These are phyloP conservation scores for Spathaspora hagerdaliae DNA, from an alignment of 805 yeast genomes.

Conservation along the genomic window DNA sequence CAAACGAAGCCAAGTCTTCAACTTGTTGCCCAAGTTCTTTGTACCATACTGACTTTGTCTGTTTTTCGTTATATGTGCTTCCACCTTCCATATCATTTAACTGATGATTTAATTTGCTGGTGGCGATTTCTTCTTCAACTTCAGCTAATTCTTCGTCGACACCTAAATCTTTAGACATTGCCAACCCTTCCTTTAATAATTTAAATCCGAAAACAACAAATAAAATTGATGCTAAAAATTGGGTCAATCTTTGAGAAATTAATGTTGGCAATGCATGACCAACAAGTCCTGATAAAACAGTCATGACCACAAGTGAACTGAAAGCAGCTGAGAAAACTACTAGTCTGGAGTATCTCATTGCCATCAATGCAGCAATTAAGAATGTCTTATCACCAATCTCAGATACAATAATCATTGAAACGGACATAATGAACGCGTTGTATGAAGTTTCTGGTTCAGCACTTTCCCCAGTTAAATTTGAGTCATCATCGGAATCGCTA, in stretches of 20 bases:
- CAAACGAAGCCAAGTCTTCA: conserved; percentile 52
- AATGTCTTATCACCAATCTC: conserved; percentile 98
- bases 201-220: conserved; percentile 81
- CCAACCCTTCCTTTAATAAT: conserved; percentile 74
- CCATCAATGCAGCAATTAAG: conserved; percentile 94
- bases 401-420: conserved; percentile 88
- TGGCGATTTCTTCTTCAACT: conserved; percentile 88
- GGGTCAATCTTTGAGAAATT: conserved; percentile 75
- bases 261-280: conserved; percentile 89
- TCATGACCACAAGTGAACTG: conserved; percentile 82
- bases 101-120: conserved; percentile 49
- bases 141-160: conserved; percentile 95
- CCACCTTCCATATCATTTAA: conserved; percentile 63
- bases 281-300: conserved; percentile 81
- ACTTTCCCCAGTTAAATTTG: neutral
- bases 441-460: conserved; percentile 14
- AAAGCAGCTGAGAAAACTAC: conserved; percentile 90
- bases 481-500: neutral
- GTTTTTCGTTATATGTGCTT: conserved; percentile 8
- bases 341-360: conserved; percentile 84
- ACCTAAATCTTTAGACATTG: conserved; percentile 77
- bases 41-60: conserved; percentile 21
- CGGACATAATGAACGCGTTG: conserved; percentile 70
- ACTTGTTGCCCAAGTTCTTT: conserved; percentile 35
- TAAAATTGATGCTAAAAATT: conserved; percentile 73